Percentiles rank a stretch among this genome's conserved stretches.
Conservation (phyloP, 208 protist species). For the Wallacemonas sp. region DNA sequence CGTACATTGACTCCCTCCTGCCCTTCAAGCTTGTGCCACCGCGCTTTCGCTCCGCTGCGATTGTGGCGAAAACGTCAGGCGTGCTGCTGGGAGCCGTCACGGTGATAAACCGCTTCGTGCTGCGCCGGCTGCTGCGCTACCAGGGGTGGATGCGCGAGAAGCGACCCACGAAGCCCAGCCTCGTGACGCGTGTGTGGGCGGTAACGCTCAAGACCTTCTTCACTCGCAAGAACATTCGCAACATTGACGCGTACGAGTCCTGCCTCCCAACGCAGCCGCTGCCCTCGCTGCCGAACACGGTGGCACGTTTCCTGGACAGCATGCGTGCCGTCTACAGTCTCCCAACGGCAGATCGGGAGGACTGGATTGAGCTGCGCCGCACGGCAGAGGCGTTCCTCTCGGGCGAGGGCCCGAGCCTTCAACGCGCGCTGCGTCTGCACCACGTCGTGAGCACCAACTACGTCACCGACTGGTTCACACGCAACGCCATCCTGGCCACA, state of each 20-base stretch:
- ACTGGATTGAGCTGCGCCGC: constrained; percentile 48
- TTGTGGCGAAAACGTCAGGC: constrained; percentile 43
- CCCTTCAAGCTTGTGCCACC: constrained; percentile 40
- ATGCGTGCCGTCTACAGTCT: constrained; percentile 54
- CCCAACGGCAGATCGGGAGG: constrained; percentile 26
- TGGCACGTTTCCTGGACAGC: constrained; percentile 60
- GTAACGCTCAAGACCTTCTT: constrained; percentile 56
- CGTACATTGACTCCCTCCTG: constrained; percentile 51
- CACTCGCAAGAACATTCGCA: constrained; percentile 36
- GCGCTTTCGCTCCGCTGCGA: constrained; percentile 32
- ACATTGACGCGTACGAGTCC: constrained; percentile 67
- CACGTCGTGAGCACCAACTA: constrained; percentile 67
- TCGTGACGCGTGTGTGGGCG: constrained; percentile 59
- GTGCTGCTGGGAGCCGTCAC: constrained; percentile 40
- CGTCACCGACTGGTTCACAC: constrained; percentile 89
- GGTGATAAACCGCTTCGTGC: constrained; percentile 62
- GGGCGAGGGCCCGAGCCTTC: constrained; percentile 70
- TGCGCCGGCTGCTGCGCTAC: constrained; percentile 71
- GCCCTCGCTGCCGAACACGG: constrained; percentile 67
- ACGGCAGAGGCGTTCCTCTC: constrained; percentile 64
- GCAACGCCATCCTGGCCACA: constrained; percentile 84
- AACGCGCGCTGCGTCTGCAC: constrained; percentile 75
- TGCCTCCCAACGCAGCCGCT: constrained; percentile 81
- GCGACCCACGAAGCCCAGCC: constrained; percentile 31
- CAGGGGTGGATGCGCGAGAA: constrained; percentile 70